These are phyloP conservation scores for Orobanche coerulescens DNA, from an alignment of 257 asterid genomes.

Conservation along the genomic window DNA sequence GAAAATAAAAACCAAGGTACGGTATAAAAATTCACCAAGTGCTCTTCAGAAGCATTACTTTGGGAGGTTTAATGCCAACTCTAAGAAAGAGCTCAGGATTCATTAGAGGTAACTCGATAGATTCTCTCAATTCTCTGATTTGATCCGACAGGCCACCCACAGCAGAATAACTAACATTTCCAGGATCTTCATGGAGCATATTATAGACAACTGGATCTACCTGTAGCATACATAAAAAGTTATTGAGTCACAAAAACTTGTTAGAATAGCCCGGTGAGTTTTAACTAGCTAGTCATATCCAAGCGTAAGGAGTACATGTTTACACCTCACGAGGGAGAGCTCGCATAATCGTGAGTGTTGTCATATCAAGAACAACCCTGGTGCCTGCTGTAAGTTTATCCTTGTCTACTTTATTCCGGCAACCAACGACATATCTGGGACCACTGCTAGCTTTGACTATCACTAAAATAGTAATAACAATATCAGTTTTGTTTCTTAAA, in stretches of 20 bases:
- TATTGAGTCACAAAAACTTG: not conserved
- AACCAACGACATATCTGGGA: constrained; percentile 95
- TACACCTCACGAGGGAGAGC: constrained; percentile 97
- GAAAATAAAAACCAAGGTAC: constrained; percentile 3
- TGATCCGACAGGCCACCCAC: constrained; percentile 97
- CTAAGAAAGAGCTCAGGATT: constrained; percentile 92
- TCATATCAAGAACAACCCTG: constrained; percentile 94
- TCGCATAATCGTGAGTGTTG: constrained; percentile 94
- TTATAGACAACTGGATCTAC: constrained; percentile 95
- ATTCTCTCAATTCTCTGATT: constrained; percentile 88
- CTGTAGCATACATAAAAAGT: constrained; percentile 33
- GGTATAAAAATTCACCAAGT: not conserved
- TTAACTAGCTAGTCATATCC: not conserved
- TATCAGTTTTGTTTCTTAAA: not conserved
- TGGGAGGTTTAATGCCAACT: constrained; percentile 96
- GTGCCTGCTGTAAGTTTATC: constrained; percentile 92
- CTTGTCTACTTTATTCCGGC: constrained; percentile 94
- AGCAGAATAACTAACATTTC: constrained; percentile 90
- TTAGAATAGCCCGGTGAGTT: not conserved
- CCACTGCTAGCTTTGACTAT: constrained; percentile 97
- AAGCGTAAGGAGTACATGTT: not conserved
- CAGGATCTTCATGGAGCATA: constrained; percentile 99
- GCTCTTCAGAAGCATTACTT: constrained; percentile 33
- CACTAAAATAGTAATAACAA: constrained; percentile 37
- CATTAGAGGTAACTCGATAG: constrained; percentile 88